Evolutionary conservation across 1,284 basidiomycete species (phyloP), one percentile per base, ranked within the genome.

Genomic region (Ganoderma multipileum): DNA sequence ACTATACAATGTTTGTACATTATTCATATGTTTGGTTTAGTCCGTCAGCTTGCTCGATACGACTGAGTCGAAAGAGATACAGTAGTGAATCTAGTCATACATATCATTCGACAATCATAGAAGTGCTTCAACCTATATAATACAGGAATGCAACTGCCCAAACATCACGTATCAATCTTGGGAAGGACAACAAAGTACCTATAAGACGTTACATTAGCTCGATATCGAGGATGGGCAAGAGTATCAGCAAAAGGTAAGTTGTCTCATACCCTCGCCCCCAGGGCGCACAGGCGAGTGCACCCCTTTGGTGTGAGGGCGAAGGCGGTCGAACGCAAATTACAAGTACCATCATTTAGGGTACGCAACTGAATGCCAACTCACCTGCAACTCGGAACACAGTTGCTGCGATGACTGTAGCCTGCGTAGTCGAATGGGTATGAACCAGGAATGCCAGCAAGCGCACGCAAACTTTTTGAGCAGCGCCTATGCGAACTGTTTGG

Each of bases 311-410:
- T 85, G 83, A 82, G 83, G 82, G 76, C 77, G 80, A 80, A 78
- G 83, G 77, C 81, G 79, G 81, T 91, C 91, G 90, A 93, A 92
- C 91, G 91, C 91, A 93, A 93, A 93, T 93, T 93, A 93, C 91
- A 82, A 83, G 78, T 80, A 83, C 81, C 90, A 92, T 91, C 90
- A 86, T 82, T 28, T 14, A 66, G n/a, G 63, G 63, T 16, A 61
- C 42, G 42, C 30, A n/a, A 44, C 47, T 38, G 7, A 61, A 6
- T 8, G 61, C 4, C 42, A 42, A 75, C 76, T 76, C 74, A 80
- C 78, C 47, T 26, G 4, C 60, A 42, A 36, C n/a, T 6, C 28
- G 20, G 8, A 33, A 8, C 23, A 33, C 4, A 3, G 50, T 8
- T 28, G 23, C 50, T 18, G 14, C 11, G 26, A 28, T 14, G 3